Evolutionary conservation across 2,329 filamentous ascomycete genomes (phyloP).

Genomic region (Neonectria sp.): DNA sequence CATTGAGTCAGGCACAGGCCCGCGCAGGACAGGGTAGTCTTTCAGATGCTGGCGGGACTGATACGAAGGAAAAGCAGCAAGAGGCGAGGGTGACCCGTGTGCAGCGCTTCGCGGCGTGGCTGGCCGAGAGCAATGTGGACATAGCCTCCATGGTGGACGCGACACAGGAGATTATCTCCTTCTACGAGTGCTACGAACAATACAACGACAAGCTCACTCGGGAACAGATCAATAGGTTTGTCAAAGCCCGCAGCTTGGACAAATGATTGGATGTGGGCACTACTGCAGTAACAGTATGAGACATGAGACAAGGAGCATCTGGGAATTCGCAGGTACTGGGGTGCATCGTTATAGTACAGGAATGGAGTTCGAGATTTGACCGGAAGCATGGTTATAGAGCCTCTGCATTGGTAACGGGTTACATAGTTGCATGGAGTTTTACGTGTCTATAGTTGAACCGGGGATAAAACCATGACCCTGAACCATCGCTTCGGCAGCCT

Average conservation of each 20-base stretch:
- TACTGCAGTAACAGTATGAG: constrained; percentile 31
- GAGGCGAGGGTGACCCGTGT: constrained; percentile 76
- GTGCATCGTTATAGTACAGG: constrained; percentile 11
- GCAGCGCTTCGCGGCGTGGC: constrained; percentile 78
- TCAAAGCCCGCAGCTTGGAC: constrained; percentile 71
- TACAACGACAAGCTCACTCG: constrained; percentile 73
- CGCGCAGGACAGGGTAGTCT: constrained; percentile 43
- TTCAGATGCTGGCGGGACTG: constrained; percentile 36
- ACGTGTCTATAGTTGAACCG: background rate
- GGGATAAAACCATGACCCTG: background rate
- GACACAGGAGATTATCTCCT: constrained; percentile 90
- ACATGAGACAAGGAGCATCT: constrained; percentile 44
- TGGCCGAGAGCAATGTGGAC: constrained; percentile 89
- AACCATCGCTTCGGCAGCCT: background rate
- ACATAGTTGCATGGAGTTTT: constrained; percentile 14
- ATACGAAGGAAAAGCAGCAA: constrained; percentile 64
- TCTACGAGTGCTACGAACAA: constrained; percentile 81
- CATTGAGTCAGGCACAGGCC: constrained; percentile 63
- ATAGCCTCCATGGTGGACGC: constrained; percentile 89
- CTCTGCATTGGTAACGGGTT: constrained; percentile 3
- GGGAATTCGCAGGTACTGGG: constrained; percentile 3
- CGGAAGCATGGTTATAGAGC: constrained; percentile 8
- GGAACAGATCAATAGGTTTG: constrained; percentile 72
- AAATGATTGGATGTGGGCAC: constrained; percentile 54
- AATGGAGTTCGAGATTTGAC: constrained; percentile 37